Conservation (phyloP, 371 early-diverging fungal genomes). For the Syncephalastrum racemosum region DNA sequence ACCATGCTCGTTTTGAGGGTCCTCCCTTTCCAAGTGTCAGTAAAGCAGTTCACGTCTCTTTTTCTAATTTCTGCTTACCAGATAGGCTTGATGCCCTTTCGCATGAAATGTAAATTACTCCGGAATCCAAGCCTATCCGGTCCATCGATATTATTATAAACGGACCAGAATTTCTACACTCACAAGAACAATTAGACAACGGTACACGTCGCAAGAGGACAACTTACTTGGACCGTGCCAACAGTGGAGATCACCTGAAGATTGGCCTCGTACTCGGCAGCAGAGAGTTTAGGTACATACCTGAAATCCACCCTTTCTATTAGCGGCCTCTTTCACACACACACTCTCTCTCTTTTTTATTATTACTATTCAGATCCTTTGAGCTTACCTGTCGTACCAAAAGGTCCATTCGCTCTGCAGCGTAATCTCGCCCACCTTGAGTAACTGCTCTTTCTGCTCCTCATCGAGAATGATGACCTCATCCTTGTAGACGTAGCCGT, state of each 20-base stretch:
- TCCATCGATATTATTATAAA: slow-evolving; percentile 55
- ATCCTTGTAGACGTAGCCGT: slow-evolving; percentile 32
- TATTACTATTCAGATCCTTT: neutral
- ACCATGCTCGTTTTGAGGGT: slow-evolving; percentile 73
- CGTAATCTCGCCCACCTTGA: slow-evolving; percentile 36
- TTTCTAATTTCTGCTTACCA: slow-evolving; percentile 42
- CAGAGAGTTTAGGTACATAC: slow-evolving; percentile 52
- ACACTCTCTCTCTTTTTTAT: too few relatives aligned
- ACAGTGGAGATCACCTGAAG: slow-evolving; percentile 57
- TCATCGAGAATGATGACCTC: slow-evolving; percentile 29
- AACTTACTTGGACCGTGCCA: slow-evolving; percentile 59
- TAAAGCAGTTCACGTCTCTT: neutral
- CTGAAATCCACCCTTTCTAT: slow-evolving; percentile 29
- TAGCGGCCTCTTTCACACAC: too few relatives aligned
- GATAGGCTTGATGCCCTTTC: slow-evolving; percentile 69
- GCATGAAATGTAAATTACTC: slow-evolving; percentile 65
- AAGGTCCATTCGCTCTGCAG: slow-evolving; percentile 62
- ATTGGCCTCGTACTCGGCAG: slow-evolving; percentile 60
- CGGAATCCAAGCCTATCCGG: slow-evolving; percentile 50
- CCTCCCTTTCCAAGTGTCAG: slow-evolving; percentile 49
- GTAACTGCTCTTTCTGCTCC: slow-evolving; percentile 27
- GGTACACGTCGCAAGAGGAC: neutral
- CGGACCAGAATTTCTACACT: slow-evolving; percentile 52
- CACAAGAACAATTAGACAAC: too few relatives aligned
- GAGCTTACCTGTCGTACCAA: slow-evolving; percentile 64